Base-by-base conservation (phyloP, 2,329 filamentous ascomycete species). In the Phialophora expanda region DNA sequence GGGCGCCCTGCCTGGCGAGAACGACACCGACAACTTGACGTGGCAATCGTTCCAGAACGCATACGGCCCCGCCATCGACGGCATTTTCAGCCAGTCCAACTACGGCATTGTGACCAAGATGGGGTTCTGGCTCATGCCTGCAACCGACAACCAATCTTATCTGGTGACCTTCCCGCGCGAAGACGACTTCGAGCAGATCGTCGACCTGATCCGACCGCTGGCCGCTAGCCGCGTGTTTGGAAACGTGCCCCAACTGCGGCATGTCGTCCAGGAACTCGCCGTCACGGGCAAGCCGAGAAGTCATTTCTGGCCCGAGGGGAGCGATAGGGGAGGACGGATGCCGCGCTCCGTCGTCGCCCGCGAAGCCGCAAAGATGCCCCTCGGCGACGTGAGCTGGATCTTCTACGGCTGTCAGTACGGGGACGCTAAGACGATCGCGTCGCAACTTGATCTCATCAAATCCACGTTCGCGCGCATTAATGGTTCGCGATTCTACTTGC, bases 51-150 rank as follows among this genome's bases (percentile, higher is more conserved):
- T 71, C 58, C 67, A 72, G 56, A 24, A 55, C 28, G 53, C 53
- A 12, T 78, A 78, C 56, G 77, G 77, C 0, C 77, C 77, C 0
- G 76, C 73, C 26, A 73, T 78, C n/a, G 76, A 79, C 66, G 77
- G 77, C 4, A 71, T 73, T 12, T 73, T 73, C 62, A 70, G 64
- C 26, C 71, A 73, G 46, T 66, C 63, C 48, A 72, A 73, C 66
- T 62, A 78, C 78, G 75, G 62, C 4, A 56, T 65, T 22, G 51
- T 65, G 12, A 82, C 81, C 2, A 85, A 86, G 73, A 83, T 86
- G 78, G 84, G 84, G 0, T 79, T 86, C 55, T 67, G 67, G 75
- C 76, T 86, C 38, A 85, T 86, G 84, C 80, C 81, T 1, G 83
- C 84, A 54, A 82, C 82, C 0, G 82, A 79, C 9, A 82, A 82